Percentiles rank a stretch among this genome's conserved stretches.
These are phyloP conservation scores for Coniferiporia sulphurascens DNA, from an alignment of 1,284 basidiomycete species.

Conservation along the genomic window DNA sequence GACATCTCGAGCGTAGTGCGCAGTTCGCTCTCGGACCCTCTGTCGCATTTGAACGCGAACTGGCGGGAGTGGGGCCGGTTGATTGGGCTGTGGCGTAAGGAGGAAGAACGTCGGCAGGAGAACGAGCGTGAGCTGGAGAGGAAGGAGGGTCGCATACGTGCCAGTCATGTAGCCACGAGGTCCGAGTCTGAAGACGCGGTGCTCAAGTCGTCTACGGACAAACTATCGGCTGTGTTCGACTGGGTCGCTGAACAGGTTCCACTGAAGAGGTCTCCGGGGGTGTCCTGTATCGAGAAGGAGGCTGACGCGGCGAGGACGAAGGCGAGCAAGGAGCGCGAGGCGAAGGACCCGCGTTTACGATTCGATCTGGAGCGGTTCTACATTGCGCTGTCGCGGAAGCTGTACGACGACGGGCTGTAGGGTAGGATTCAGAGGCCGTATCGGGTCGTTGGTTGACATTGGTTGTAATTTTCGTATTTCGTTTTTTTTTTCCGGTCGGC, in stretches of 20 bases:
- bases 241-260: constrained; percentile 75
- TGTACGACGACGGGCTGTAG: constrained; percentile 77
- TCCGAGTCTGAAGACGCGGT: constrained; percentile 39
- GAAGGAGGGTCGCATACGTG: constrained; percentile 6
- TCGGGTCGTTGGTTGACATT: too few relatives aligned
- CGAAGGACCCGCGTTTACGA: constrained; percentile 48
- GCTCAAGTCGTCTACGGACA: constrained; percentile 63
- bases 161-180: constrained; percentile 5
- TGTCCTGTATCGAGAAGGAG: constrained; percentile 21
- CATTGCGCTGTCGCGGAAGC: constrained; percentile 65
- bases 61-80: constrained; percentile 50
- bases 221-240: constrained; percentile 66
- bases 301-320: constrained; percentile 17
- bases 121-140: constrained; percentile 19
- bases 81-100: constrained; percentile 44
- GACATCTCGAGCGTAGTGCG: constrained; percentile 39
- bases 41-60: constrained; percentile 1
- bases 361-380: constrained; percentile 74
- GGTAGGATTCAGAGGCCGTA: constrained; percentile 27
- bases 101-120: constrained; percentile 35
- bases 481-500: too few relatives aligned
- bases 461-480: too few relatives aligned
- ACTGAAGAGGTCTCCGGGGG: constrained; percentile 20
- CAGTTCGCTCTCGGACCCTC: constrained; percentile 11
- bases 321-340: constrained; percentile 24